Base-by-base conservation (phyloP, 73 alveolate species). In the Symbiodinium natans region DNA sequence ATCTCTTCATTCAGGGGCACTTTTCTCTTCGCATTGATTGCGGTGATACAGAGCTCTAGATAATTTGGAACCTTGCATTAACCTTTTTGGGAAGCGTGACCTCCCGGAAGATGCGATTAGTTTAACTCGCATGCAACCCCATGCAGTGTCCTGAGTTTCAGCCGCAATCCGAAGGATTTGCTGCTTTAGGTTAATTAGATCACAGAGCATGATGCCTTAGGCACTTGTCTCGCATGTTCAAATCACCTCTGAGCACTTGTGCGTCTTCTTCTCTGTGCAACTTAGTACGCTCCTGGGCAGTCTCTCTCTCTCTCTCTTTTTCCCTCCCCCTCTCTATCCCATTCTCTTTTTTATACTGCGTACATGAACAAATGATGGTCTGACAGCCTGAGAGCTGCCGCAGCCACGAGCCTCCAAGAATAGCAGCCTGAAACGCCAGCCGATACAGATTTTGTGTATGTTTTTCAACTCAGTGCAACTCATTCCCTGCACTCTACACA, bases 91-190 rank as follows among this genome's bases (percentile, higher is more conserved):
- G 36, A 23, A 63, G 80, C 80, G 80, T n/a, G 80, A 63, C 39
- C 80, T 23, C 80, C 36, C 80, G 80, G 38, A 63, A 63, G 80
- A 63, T 27, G 29, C 80, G 80, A n/a, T 63, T n/a, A 63, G 80
- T 63, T 63, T 63, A 63, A 63, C 36, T 63, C 80, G 80, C 38
- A 29, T 63, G 80, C 40, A 63, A 36, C 36, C 36, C 27, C 36
- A 63, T 25, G 80, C 80, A 8, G 71, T 23, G 23, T 29, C 71
- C 71, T 15, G 71, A 29, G n/a, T 9, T 52, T 52, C 71, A 52
- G 71, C 25, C 23, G 71, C 71, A 63, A 63, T 63, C 80, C 80
- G 21, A 63, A 63, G 80, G 80, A 63, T 63, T 23, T 7, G 80
- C 80, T 23, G 80, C 75, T 63, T 31, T 29, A 63, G 36, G 80